Conservation (phyloP, 495 filamentous ascomycete species). For the Penicillium arizonense region DNA sequence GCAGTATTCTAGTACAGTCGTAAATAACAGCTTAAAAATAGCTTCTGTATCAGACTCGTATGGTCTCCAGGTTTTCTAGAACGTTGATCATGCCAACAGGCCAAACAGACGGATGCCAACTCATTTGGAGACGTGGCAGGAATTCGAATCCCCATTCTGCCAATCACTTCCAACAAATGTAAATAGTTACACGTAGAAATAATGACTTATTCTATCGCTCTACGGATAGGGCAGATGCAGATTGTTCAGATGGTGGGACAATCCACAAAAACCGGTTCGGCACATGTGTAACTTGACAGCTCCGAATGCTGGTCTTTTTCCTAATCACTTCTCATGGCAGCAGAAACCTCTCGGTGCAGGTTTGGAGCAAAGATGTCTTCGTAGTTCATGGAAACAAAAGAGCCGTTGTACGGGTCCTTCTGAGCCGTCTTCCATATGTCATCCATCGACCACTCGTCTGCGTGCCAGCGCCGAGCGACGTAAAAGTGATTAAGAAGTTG, state of each 20-base stretch:
- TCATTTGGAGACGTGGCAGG: conserved; percentile 6
- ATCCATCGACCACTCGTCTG: not conserved
- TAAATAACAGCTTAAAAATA: conserved; percentile 15
- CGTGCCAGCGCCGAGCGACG: conserved; percentile 5
- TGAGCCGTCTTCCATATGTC: conserved; percentile 4
- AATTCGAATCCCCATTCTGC: not conserved
- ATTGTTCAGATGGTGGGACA: too few species aligned
- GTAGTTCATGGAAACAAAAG: conserved; percentile 2
- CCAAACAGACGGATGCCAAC: conserved; percentile 3
- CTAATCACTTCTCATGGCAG: not conserved
- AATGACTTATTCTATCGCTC: too few species aligned
- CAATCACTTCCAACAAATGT: not conserved
- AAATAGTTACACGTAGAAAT: too few species aligned
- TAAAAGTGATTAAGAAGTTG: conserved; percentile 5
- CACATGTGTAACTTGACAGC: too few species aligned
- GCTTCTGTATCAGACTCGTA: conserved; percentile 10
- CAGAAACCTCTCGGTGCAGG: not conserved
- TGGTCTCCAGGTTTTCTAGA: conserved; percentile 2
- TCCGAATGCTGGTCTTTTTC: too few species aligned
- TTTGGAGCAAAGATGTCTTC: conserved; percentile 1
- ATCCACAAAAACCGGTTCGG: too few species aligned
- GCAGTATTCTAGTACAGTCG: not conserved
- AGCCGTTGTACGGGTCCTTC: conserved; percentile 6
- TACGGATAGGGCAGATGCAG: too few species aligned
- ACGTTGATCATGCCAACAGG: conserved; percentile 3